phyloP scores from a whole-genome alignment of 306 rosid genomes.

The Fragaria ananassa region DNA sequence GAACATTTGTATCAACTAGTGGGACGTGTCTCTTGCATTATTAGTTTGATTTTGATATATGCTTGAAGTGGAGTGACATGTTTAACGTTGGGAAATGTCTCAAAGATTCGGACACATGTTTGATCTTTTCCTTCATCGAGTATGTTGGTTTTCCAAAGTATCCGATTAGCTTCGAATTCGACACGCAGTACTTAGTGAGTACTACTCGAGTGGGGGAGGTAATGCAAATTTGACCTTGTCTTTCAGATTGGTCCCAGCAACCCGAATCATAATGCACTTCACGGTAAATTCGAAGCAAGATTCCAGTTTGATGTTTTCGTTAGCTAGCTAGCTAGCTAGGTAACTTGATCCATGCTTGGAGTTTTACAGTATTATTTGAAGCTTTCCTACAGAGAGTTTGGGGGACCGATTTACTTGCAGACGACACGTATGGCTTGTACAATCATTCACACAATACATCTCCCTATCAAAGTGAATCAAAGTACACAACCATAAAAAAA shows the following conservation, averaged over 20 bases:
- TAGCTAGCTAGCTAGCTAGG: background rate
- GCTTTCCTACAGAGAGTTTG: background rate
- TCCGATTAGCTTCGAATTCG: background rate
- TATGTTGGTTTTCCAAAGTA: constrained; percentile 1
- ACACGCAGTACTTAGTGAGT: constrained; percentile 17
- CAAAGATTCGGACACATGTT: constrained; percentile 47
- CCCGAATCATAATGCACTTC: background rate
- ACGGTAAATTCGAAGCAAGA: background rate
- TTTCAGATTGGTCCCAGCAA: background rate
- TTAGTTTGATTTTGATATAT: background rate
- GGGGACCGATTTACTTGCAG: background rate
- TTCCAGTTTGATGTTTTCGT: background rate
- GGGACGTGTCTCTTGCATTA: background rate
- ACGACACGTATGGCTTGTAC: background rate
- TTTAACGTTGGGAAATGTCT: constrained; percentile 28
- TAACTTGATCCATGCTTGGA: background rate
- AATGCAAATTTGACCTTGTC: constrained; percentile 10
- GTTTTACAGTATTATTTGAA: too few species aligned
- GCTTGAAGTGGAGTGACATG: background rate
- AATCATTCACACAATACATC: background rate
- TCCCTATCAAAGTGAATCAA: background rate
- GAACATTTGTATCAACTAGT: background rate
- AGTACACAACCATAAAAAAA: too few species aligned
- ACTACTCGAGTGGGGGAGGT: background rate
- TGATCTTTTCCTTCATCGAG: constrained; percentile 27